Conservation (phyloP, 2,329 filamentous ascomycete species). For the Chrysosporium queenslandicum region DNA sequence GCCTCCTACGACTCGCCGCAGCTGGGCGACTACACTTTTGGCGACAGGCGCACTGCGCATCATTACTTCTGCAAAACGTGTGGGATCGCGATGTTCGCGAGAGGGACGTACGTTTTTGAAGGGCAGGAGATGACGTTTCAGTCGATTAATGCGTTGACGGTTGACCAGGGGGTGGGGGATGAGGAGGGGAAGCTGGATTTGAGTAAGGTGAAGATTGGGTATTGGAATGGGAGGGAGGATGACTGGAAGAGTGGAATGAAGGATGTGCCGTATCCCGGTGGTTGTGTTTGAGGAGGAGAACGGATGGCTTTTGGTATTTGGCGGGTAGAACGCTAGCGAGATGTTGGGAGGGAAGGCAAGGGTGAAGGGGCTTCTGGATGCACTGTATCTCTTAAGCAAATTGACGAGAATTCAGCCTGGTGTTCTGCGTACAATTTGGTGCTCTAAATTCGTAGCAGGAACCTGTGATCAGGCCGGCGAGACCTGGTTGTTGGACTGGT, state of each 20-base stretch:
- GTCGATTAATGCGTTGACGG: slow-evolving; percentile 14
- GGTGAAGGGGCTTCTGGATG: too few relatives aligned
- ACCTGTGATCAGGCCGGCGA: too few relatives aligned
- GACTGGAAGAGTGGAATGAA: slow-evolving; percentile 10
- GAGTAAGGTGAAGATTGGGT: slow-evolving; percentile 14
- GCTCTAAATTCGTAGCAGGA: too few relatives aligned
- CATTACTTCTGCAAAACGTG: slow-evolving; percentile 17
- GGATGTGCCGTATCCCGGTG: slow-evolving; percentile 11
- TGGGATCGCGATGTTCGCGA: slow-evolving; percentile 11
- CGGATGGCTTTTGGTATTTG: neutral
- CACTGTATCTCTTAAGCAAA: too few relatives aligned
- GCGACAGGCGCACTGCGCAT: neutral
- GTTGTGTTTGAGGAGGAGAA: slow-evolving; percentile 9
- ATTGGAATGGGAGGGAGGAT: slow-evolving; percentile 13
- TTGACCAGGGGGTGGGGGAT: slow-evolving; percentile 7
- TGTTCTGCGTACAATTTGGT: too few relatives aligned
- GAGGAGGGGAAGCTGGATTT: slow-evolving; percentile 9
- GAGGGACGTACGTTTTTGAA: neutral
- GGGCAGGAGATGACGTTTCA: neutral
- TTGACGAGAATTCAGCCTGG: too few relatives aligned
- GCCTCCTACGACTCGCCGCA: slow-evolving; percentile 8
- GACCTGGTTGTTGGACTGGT: too few relatives aligned
- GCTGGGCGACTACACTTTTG: slow-evolving; percentile 12
- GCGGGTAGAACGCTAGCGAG: too few relatives aligned
- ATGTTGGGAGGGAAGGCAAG: too few relatives aligned